phyloP scores from a whole-genome alignment of 2,329 filamentous ascomycete genomes.

The Ascomycota sp. region DNA sequence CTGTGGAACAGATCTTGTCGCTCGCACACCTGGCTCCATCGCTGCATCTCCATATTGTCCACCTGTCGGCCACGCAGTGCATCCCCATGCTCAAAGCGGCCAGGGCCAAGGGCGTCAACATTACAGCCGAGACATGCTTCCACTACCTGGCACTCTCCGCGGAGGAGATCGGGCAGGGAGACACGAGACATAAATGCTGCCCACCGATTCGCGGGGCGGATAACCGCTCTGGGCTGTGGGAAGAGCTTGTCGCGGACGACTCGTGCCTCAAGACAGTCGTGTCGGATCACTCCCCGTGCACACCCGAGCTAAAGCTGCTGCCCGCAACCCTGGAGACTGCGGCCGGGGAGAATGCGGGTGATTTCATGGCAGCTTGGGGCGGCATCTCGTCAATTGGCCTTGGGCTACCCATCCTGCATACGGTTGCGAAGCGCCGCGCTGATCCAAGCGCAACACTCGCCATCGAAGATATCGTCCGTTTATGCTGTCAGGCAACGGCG shows the following conservation, averaged over 20 bases:
- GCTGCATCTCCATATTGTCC: conserved; percentile 80
- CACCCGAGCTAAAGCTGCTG: conserved; percentile 78
- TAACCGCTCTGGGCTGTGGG: conserved; percentile 78
- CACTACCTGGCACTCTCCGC: conserved; percentile 77
- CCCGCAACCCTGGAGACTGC: conserved; percentile 36
- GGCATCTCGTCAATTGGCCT: conserved; percentile 89
- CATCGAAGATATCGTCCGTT: conserved; percentile 63
- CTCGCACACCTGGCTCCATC: conserved; percentile 62
- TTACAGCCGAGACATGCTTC: conserved; percentile 90
- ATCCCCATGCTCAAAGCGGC: conserved; percentile 65
- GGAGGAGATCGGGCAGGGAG: conserved; percentile 63
- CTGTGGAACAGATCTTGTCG: conserved; percentile 68
- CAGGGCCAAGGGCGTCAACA: conserved; percentile 52
- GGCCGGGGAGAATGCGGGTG: conserved; percentile 27
- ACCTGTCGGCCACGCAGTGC: conserved; percentile 73
- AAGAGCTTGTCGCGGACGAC: conserved; percentile 48
- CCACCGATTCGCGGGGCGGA: conserved; percentile 65
- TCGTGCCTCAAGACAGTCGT: conserved; percentile 84
- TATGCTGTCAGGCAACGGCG: conserved; percentile 76
- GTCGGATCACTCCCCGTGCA: conserved; percentile 91
- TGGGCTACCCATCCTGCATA: conserved; percentile 78
- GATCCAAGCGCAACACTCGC: conserved; percentile 19
- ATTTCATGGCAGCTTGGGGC: conserved; percentile 94
- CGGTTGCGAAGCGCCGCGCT: conserved; percentile 45
- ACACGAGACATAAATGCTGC: conserved; percentile 89